Evolutionary conservation across 1,284 basidiomycete species (phyloP), one percentile per base, ranked within the genome.

Genomic region (Cryptococcus jaspeensis): DNA sequence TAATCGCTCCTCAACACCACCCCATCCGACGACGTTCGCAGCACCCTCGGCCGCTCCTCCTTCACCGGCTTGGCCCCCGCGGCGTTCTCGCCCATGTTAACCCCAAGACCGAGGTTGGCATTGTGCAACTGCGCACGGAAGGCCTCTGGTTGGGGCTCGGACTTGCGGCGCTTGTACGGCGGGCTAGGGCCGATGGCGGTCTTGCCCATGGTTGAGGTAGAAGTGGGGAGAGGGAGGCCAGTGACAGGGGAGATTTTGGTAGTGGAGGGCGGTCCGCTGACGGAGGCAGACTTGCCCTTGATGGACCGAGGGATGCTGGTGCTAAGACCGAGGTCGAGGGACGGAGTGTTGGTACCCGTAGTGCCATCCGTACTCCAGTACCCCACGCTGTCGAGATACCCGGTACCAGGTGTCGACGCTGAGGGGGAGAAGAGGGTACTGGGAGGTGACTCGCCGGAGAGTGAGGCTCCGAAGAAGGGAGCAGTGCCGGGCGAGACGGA

Each of bases 111-210:
- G 23, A 63, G 48, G 28, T 48, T 37, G 28, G 16, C 37, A 18
- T 32, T 32, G 28, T 25, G 45, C 36, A n/a, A 36, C 28, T 32
- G 38, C n/a, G 51, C 44, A 5, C 47, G 28, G 13, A 57, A 48
- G 12, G 59, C 55, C 11, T 64, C 66, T 6, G 64, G 61, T 22
- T 66, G 61, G 13, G 65, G 61, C 35, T 71, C 72, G 16, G 72
- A 74, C 53, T 71, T 73, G 50, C 71, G 66, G 9, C 72, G 62
- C 59, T 71, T 70, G 37, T n/a, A 36, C 9, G 7, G 63, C 48
- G 18, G 65, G 58, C n/a, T 51, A 46, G 28, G 18, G 40, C 12
- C 43, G 23, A 37, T 35, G 39, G 13, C 22, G 36, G 23, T 23
- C 55, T 53, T n/a, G 28, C 22, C 28, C 35, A 37, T 35, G 18